Base-by-base conservation (phyloP, 306 rosid genomes). In the Corylus heterophylla region DNA sequence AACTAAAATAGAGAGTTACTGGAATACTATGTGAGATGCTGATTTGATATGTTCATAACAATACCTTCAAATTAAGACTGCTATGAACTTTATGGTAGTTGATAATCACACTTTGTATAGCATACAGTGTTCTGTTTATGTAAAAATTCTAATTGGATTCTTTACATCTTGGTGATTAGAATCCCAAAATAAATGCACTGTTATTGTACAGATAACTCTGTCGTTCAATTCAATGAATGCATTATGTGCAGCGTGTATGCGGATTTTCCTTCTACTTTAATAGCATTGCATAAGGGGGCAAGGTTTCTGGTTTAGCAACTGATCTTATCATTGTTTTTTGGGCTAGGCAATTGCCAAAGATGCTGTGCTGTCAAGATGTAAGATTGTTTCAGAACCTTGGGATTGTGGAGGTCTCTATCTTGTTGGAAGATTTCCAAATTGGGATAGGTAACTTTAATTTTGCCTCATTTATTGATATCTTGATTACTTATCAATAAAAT, bases 321-420 rank as follows among this genome's bases (percentile, higher is more conserved):
- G 31, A 69, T 63, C 74, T 48, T 69, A 37, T 71, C 67, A 13
- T 63, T 54, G 75, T 52, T 83, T 68, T 47, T 79, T 78, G 84
- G 75, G 78, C 37, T 89, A 95, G 99, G 97, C 91, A 74, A 93
- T 95, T 84, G 90, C 98, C 47, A 95, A 91, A 89, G 99, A 95
- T 88, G 80, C 78, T 69, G 86, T 88, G 66, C 85, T 95, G 74
- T 91, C 99, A 11, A 91, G 96, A 82, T 95, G 98, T 85, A 95
- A 95, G 84, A 82, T 95, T 79, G 90, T 95, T 84, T 85, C 99
- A n/a, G 99, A 95, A 88, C 99, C 99, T 77, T 95, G 99, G 99
- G 99, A 95, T 82, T 95, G 99, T 79, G 97, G 94, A 75, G 96
- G 94, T 81, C 99, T 93, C 74, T 91, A 95, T 90, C 98, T 93